Evolutionary conservation across 2,329 filamentous ascomycete genomes (phyloP), one percentile per base, ranked within the genome.

Genomic region (Verruconis gallopava): DNA sequence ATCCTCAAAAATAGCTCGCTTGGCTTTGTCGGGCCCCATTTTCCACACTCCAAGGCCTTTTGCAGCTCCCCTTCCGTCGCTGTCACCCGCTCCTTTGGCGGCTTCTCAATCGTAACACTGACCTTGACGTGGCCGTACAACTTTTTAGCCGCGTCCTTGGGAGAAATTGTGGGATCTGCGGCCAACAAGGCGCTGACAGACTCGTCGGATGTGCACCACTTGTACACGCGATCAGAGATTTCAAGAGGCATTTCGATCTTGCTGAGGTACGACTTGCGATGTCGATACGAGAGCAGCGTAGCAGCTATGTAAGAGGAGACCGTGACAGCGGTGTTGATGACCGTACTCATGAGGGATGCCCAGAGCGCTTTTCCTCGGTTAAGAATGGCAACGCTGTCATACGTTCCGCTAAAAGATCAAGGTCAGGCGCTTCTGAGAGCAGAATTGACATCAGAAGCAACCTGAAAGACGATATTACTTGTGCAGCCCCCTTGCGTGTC

Each of bases 1-100:
- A 81, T 75, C 52, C 65, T 66, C 4, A 85, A 58, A 53, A 88
- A 88, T 0, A 86, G 59, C 13, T 77, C 68, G 47, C 77, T 81
- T 0, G 81, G 83, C 40, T 66, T 58, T 1, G 69, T 67, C 0
- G 67, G 54, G 0, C 79, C 80, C 73, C 81, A 88, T 40, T 72
- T 75, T 2, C 81, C 81, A 53, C 80, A 85, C 43, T 66, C 53
- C 5, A 61, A 59, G 1, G 77, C 77, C 35, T 62, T 66, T 30
- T 72, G 58, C 19, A 81, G 53, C 21, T 71, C 68, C 37, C 69
- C 64, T 2, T 43, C 38, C 6, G 44, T 47, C 5, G 49, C 46
- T 20, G 20, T 30, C 20, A 38, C 19, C 22, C 49, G 47, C 3
- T 47, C 41, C 12, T 48, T 50, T 13, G 51, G 40, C 20, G 48